Evolutionary conservation across 139 green algal genomes (phyloP).

Genomic region (Zygnema circumcarinatum): DNA sequence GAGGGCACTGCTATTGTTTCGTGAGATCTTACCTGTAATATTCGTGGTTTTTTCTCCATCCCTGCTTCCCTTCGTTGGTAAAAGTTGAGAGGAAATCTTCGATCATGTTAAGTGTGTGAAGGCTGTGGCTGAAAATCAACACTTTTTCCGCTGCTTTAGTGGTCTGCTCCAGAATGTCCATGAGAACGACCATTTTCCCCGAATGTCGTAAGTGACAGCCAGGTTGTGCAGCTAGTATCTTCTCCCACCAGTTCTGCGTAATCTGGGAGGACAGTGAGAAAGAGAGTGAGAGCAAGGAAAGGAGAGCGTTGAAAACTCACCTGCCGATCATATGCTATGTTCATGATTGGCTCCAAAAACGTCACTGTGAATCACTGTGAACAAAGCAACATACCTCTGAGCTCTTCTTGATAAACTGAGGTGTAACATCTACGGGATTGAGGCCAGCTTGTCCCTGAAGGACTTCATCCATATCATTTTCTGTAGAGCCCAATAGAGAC

Average conservation of each 20-base stretch:
- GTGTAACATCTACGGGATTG: background rate
- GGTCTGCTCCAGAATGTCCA: slow-evolving; percentile 32
- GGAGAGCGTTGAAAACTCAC: no score
- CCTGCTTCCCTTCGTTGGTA: background rate
- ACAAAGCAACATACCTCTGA: background rate
- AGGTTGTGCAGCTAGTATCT: background rate
- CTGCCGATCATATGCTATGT: no score
- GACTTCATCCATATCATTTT: background rate
- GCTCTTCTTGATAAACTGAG: background rate
- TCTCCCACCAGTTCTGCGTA: background rate
- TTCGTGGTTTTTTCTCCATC: slow-evolving; percentile 25
- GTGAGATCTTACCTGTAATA: slow-evolving; percentile 39
- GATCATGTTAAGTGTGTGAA: slow-evolving; percentile 46
- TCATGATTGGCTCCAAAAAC: no score
- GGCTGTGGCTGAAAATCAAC: slow-evolving; percentile 49
- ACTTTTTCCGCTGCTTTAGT: slow-evolving; percentile 26
- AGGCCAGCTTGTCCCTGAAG: background rate
- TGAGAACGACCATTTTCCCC: slow-evolving; percentile 42
- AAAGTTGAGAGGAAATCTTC: slow-evolving; percentile 21
- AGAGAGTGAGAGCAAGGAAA: no score
- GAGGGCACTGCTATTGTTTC: no score
- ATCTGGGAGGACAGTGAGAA: background rate
- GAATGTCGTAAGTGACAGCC: background rate
- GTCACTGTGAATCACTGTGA: no score
- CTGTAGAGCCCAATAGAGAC: no score